Evolutionary conservation across 805 yeast species (phyloP), one percentile per base, ranked within the genome.

Genomic region (Wickerhamomyces queroliae): DNA sequence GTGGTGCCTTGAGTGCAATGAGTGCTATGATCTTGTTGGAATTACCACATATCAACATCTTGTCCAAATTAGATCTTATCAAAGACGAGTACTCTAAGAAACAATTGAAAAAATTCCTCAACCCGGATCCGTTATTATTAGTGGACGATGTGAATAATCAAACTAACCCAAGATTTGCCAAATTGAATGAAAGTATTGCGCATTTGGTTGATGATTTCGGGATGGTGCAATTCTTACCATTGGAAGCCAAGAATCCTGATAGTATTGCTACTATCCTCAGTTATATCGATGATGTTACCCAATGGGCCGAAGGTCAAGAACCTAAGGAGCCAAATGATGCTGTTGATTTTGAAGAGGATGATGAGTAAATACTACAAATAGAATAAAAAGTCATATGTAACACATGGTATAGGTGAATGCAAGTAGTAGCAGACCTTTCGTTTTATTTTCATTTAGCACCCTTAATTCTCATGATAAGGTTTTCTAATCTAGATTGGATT

Each of bases 1-100:
- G 95, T 39, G 99, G 99, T 3, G 95, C 96, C 0, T 68, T 93
- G 43, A 79, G 90, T 58, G 99, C 99, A 17, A 93, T 93, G 99
- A 83, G 95, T 18, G 96, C 99, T 1, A 93, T 93, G 99, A 87
- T 93, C 22, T 69, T 93, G 43, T 69, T 93, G 37, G 99, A 93
- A 60, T 71, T 91, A 31, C 99, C 99, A 13, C 99, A 93, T 58
- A 80, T 93, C 41, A 93, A 93, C 57, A 78, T 93, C 16, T 67
- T 93, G 35, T 83, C 95, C 40, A 93, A 93, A 56, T 64, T 86
- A 38, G 99, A 93, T 58, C 70, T 91, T 55, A 76, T 93, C 35
- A 85, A 85, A 52, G 87, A 85, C 53, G 84, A 83, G 25, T 80
- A 78, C 32, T 79, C 85, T 10, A 80, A 76, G 51, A 81, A 83